These are phyloP conservation scores for Venturia aucupariae DNA, from an alignment of 2,329 filamentous ascomycete species.

Conservation along the genomic window DNA sequence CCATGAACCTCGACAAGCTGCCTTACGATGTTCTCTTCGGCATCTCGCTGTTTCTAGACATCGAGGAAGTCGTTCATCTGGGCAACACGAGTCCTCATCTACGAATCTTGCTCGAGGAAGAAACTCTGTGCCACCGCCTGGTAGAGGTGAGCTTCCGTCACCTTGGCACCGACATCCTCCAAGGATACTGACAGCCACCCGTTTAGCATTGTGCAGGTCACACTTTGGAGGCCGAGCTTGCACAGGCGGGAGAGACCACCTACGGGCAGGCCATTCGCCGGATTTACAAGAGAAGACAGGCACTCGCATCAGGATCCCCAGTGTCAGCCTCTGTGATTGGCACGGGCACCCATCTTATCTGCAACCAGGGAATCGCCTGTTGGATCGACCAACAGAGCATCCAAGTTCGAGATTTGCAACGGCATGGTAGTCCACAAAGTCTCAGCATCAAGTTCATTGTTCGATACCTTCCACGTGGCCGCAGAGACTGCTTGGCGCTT, in stretches of 20 bases:
- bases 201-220: slow-evolving; percentile 32
- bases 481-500: slow-evolving; percentile 35
- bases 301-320: slow-evolving; percentile 31
- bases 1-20: slow-evolving; percentile 33
- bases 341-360: slow-evolving; percentile 51
- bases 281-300: slow-evolving; percentile 51
- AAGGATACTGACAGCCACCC: slow-evolving; percentile 14
- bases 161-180: neutral
- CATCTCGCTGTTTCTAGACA: slow-evolving; percentile 45
- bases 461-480: slow-evolving; percentile 22
- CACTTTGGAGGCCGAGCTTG: slow-evolving; percentile 37
- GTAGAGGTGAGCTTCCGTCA: slow-evolving; percentile 42
- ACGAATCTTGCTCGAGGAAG: slow-evolving; percentile 41
- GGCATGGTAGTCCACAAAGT: slow-evolving; percentile 14
- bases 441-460: slow-evolving; percentile 17
- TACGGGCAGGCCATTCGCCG: slow-evolving; percentile 50
- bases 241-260: slow-evolving; percentile 26
- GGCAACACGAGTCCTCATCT: slow-evolving; percentile 45
- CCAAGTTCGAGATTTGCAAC: slow-evolving; percentile 50
- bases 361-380: slow-evolving; percentile 54
- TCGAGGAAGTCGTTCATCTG: slow-evolving; percentile 51
- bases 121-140: slow-evolving; percentile 47
- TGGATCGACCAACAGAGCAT: slow-evolving; percentile 48
- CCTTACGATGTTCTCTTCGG: slow-evolving; percentile 58
- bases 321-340: slow-evolving; percentile 44